These are phyloP conservation scores for Chlamydomonas reinhardtii DNA, from an alignment of 163 green algal species.

Conservation along the genomic window DNA sequence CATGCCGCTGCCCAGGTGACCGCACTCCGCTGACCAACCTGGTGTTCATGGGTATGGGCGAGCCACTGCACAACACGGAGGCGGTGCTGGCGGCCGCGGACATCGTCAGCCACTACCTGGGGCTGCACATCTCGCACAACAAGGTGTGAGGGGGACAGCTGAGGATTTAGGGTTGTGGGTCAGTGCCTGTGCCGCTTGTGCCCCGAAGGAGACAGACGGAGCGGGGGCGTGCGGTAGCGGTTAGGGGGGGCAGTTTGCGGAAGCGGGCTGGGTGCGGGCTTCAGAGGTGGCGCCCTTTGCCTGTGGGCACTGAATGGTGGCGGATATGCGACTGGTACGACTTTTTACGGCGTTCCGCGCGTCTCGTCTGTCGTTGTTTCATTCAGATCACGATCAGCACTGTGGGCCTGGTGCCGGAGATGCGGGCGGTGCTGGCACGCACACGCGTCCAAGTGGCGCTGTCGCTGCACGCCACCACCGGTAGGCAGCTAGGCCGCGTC, in stretches of 20 bases:
- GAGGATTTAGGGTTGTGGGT: background rate
- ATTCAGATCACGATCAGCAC: conserved; percentile 91
- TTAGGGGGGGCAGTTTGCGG: no score
- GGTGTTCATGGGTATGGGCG: conserved; percentile 80
- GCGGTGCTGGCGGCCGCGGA: conserved; percentile 82
- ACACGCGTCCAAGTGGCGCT: conserved; percentile 85
- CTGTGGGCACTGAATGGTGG: no score
- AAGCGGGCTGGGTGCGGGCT: no score
- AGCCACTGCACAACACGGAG: conserved; percentile 86
- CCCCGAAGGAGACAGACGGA: no score
- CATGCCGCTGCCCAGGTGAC: conserved; percentile 40
- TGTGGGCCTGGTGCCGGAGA: conserved; percentile 90
- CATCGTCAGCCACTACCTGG: conserved; percentile 81
- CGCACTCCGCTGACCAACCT: conserved; percentile 68
- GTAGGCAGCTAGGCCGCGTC: conserved; percentile 74
- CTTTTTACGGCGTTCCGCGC: no score
- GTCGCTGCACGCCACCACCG: conserved; percentile 94
- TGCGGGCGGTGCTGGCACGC: conserved; percentile 72
- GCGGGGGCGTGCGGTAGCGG: background rate
- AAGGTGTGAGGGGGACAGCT: conserved; percentile 61
- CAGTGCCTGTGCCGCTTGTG: no score
- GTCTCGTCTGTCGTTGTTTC: no score
- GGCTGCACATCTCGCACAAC: conserved; percentile 82
- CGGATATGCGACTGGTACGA: no score
- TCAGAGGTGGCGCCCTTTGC: no score